phyloP scores from a whole-genome alignment of 164 flowering plant genomes.

The Magnolia sinica region DNA sequence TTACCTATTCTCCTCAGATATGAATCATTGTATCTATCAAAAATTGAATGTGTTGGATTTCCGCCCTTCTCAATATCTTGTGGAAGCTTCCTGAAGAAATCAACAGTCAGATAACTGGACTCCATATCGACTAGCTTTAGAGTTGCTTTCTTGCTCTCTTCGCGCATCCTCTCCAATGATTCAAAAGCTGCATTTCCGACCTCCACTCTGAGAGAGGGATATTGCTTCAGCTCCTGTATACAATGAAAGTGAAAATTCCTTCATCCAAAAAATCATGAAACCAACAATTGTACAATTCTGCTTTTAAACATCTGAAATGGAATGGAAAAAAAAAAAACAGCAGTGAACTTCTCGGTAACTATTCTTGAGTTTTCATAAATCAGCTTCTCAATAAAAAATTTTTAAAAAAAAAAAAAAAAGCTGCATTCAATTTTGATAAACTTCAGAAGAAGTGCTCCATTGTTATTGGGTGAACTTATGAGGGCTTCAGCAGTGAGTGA shows the following conservation, averaged over 20 bases:
- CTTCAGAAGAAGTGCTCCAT: neutral
- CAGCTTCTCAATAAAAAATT: too few relatives aligned
- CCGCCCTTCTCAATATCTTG: slow-evolving; percentile 97
- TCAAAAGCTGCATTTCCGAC: slow-evolving; percentile 74
- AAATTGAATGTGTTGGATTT: slow-evolving; percentile 86
- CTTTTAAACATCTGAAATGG: too few relatives aligned
- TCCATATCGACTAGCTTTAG: slow-evolving; percentile 92
- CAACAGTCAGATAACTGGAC: slow-evolving; percentile 81
- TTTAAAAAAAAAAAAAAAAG: too few relatives aligned
- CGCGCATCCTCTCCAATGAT: slow-evolving; percentile 78
- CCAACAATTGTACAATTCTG: neutral
- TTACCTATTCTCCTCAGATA: slow-evolving; percentile 82
- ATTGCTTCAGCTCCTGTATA: slow-evolving; percentile 81
- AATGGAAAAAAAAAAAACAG: too few relatives aligned
- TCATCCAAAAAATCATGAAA: neutral
- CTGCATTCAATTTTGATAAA: neutral
- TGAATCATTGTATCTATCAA: slow-evolving; percentile 88
- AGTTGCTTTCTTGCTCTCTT: slow-evolving; percentile 81
- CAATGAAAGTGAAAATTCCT: neutral
- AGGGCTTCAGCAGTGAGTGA: neutral
- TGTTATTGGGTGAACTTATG: neutral
- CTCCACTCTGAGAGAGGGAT: slow-evolving; percentile 53
- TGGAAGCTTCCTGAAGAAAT: slow-evolving; percentile 95
- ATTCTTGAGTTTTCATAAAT: too few relatives aligned
- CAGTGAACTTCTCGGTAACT: too few relatives aligned